phyloP scores from a whole-genome alignment of 306 rosid genomes.

The Vigna reflexopilosa region DNA sequence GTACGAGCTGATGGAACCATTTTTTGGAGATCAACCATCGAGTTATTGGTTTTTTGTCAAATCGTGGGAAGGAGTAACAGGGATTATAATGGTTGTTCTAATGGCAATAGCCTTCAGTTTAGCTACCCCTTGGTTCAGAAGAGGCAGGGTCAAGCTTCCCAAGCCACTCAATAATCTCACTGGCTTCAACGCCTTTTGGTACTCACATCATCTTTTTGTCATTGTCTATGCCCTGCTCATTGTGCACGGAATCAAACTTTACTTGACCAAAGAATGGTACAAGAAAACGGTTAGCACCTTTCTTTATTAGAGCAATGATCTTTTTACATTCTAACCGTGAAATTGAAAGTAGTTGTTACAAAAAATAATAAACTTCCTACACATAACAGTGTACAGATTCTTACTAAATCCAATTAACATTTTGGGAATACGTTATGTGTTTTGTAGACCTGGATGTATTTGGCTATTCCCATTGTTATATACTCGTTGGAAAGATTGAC shows the following conservation, averaged over 20 bases:
- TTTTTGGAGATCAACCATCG: conserved; percentile 54
- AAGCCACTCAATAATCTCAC: conserved; percentile 58
- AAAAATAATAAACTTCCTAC: too few relatives aligned
- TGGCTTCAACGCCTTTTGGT: conserved; percentile 82
- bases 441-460: conserved; percentile 66
- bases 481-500: conserved; percentile 53
- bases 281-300: conserved; percentile 68
- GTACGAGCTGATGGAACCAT: conserved; percentile 58
- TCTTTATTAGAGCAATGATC: background rate
- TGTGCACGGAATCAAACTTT: conserved; percentile 66
- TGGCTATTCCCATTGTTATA: conserved; percentile 56
- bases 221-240: conserved; percentile 62
- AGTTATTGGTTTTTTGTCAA: conserved; percentile 66
- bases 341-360: too few relatives aligned
- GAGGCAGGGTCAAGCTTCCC: conserved; percentile 56
- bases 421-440: conserved; percentile 21
- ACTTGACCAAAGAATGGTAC: conserved; percentile 64
- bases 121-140: conserved; percentile 62
- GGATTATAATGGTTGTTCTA: conserved; percentile 59
- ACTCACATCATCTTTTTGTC: conserved; percentile 74
- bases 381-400: background rate
- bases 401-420: background rate
- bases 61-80: conserved; percentile 69
- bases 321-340: background rate
- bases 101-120: conserved; percentile 65